Base-by-base conservation (phyloP, 2,329 filamentous ascomycete species). In the Didymella pomorum region DNA sequence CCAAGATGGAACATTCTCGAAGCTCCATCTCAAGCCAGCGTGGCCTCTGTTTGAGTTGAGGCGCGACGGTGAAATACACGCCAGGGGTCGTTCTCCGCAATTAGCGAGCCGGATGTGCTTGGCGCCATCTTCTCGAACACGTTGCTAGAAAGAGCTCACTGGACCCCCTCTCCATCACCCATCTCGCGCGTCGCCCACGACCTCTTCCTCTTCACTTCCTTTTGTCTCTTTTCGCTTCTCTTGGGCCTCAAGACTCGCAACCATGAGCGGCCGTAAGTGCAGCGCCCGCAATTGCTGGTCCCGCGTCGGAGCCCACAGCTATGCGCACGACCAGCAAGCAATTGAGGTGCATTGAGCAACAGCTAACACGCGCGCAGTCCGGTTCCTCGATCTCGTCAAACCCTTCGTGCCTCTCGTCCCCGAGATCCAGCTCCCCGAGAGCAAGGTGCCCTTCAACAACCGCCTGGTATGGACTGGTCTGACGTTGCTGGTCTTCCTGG, bases 321-420 rank as follows among this genome's bases (percentile, higher is more conserved):
- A 44, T 46, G 50, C 50, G 50, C 56, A 47, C 54, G 54, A 46
- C 43, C 47, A 35, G 42, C 21, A 33, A 41, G 50, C 56, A 50
- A 54, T 51, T 45, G 44, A 28, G 39, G 71, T 46, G 28, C 52
- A 45, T 31, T 43, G 41, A 55, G 39, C 28, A 39, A 60, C 29
- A 58, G 60, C 72, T 71, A 65, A 73, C 66, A 63, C 33, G 37
- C 56, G 62, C 58, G 60, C 55, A 98, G 94, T 99, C 83, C 93
- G 95, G 80, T 99, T 99, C 80, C 94, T 99, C 84, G 95, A 99
- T 83, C 87, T 98, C 80, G 95, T 99, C 84, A 99, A 99, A 84
- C 95, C 95, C 78, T 99, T 99, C 81, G 92, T 96, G 86, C 94
- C 95, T 84, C 93, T 98, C 87, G 91, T 99, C 80, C 95, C 95